A percentile compares a stretch with the other conserved stretches of the same genome.
Conservation (phyloP, 306 rosid genomes). For the Crotalaria pallida region DNA sequence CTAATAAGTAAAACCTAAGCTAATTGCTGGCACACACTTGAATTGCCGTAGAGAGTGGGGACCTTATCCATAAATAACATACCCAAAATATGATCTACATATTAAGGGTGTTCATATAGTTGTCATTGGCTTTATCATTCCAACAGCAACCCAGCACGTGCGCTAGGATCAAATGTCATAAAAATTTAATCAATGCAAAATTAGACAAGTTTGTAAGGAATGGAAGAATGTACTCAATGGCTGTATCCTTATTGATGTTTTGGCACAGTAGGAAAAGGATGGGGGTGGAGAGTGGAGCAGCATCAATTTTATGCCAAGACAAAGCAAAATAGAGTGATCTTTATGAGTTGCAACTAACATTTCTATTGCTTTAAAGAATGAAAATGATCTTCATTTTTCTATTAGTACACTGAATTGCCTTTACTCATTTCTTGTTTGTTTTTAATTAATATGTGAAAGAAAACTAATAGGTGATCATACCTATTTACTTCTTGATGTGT, state of each 20-base stretch:
- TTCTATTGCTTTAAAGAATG: slow-evolving; percentile 37
- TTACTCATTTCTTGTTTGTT: not conserved
- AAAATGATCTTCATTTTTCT: slow-evolving; percentile 33
- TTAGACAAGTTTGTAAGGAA: slow-evolving; percentile 16
- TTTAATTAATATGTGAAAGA: not conserved
- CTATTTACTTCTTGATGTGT: not conserved
- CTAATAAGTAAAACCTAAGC: not conserved
- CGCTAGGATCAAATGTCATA: slow-evolving; percentile 4
- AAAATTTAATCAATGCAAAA: slow-evolving; percentile 16
- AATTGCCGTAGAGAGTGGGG: slow-evolving; percentile 26
- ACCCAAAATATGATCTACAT: slow-evolving; percentile 18
- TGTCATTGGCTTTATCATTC: slow-evolving; percentile 17
- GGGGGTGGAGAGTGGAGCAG: not conserved
- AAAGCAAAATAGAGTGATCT: not conserved
- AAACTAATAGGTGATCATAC: not conserved
- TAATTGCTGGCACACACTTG: not conserved
- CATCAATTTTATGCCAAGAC: slow-evolving; percentile 16
- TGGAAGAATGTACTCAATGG: slow-evolving; percentile 26
- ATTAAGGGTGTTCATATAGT: slow-evolving; percentile 3
- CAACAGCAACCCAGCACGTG: slow-evolving; percentile 24
- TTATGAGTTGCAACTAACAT: slow-evolving; percentile 49
- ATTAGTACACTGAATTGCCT: slow-evolving; percentile 12
- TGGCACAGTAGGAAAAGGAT: not conserved
- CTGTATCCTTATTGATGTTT: slow-evolving; percentile 7
- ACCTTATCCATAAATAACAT: slow-evolving; percentile 27